phyloP scores from a whole-genome alignment of 2,329 filamentous ascomycete genomes.

The Pseudopithomyces maydicus region DNA sequence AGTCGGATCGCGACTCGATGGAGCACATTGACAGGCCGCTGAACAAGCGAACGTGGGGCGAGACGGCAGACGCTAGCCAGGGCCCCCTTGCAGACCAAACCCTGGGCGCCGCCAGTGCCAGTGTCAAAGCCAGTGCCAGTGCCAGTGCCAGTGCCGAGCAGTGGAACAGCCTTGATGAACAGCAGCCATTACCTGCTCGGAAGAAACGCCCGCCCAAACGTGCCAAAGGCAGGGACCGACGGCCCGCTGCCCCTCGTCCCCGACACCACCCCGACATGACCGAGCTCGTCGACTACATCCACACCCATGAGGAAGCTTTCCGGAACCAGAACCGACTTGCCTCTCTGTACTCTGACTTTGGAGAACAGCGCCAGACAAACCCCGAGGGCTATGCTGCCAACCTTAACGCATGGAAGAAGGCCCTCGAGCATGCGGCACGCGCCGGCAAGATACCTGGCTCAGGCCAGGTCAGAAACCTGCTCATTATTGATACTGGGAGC shows the following conservation, averaged over 20 bases:
- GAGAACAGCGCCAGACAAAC: conserved; percentile 73
- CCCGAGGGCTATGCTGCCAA: conserved; percentile 86
- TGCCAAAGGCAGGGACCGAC: background rate
- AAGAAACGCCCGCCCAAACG: background rate
- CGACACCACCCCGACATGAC: conserved; percentile 55
- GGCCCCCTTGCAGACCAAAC: too few species aligned
- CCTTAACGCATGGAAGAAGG: conserved; percentile 76
- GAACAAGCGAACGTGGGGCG: too few species aligned
- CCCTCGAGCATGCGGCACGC: conserved; percentile 70
- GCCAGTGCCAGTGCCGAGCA: background rate
- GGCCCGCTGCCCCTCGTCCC: background rate
- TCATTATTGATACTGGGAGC: conserved; percentile 61
- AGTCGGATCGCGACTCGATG: too few species aligned
- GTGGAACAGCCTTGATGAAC: background rate
- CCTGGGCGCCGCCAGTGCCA: background rate
- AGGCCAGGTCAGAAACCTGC: conserved; percentile 49
- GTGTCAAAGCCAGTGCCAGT: background rate
- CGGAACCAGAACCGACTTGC: conserved; percentile 73
- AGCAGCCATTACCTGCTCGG: background rate
- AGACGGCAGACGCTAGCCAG: too few species aligned
- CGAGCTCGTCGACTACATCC: conserved; percentile 68
- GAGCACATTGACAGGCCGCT: too few species aligned
- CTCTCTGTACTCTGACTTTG: conserved; percentile 88
- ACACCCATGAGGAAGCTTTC: conserved; percentile 56
- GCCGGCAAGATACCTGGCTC: conserved; percentile 62